phyloP scores from a whole-genome alignment of 140 eudicot genomes.

The Ambrosia hybrid region DNA sequence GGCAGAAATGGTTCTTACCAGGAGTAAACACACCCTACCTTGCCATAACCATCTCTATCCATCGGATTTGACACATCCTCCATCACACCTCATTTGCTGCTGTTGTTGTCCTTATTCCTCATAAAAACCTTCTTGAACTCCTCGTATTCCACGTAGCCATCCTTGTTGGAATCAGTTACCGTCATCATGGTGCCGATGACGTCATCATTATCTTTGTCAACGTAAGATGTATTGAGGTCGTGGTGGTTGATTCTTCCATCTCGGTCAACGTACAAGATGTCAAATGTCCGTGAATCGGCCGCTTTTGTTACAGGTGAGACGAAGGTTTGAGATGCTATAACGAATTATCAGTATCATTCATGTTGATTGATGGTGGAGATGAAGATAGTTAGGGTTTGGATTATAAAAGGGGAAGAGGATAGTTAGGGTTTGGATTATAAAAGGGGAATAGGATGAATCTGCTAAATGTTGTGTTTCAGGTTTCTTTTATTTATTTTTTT shows the following conservation, averaged over 20 bases:
- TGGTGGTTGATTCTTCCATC: constrained; percentile 59
- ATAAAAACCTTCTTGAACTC: no score
- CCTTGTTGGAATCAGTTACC: constrained; percentile 48
- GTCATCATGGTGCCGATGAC: constrained; percentile 55
- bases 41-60: constrained; percentile 68
- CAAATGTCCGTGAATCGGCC: constrained; percentile 45
- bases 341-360: no score
- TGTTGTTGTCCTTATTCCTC: no score
- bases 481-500: no score
- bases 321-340: neutral
- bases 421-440: no score
- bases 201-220: constrained; percentile 34
- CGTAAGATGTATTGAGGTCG: constrained; percentile 45
- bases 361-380: no score
- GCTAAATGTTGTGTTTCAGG: no score
- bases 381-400: no score
- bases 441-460: no score
- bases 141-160: constrained; percentile 36
- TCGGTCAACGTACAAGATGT: constrained; percentile 53
- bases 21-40: constrained; percentile 28
- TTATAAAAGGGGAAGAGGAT: no score
- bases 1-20: constrained; percentile 27
- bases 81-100: neutral
- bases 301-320: neutral
- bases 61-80: constrained; percentile 31